These are phyloP conservation scores for Syncephalis fuscata DNA, from an alignment of 371 early-diverging fungal species.

Conservation along the genomic window DNA sequence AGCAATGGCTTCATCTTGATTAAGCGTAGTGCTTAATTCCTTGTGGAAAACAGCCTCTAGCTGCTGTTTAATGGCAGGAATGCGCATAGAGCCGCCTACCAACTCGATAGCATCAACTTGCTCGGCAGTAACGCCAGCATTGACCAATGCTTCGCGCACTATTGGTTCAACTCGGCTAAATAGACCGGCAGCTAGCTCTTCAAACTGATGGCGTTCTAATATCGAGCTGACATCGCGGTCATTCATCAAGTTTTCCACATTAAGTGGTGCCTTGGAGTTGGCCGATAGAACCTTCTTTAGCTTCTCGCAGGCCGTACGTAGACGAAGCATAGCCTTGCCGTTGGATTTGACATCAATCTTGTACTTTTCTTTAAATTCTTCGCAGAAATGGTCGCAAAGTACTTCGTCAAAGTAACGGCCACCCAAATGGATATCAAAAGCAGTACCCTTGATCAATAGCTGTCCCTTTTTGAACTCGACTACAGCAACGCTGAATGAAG, in stretches of 20 bases:
- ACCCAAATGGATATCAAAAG: slow-evolving; percentile 85
- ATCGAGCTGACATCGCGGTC: slow-evolving; percentile 79
- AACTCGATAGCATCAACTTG: slow-evolving; percentile 88
- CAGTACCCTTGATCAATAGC: slow-evolving; percentile 75
- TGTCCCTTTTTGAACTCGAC: slow-evolving; percentile 91
- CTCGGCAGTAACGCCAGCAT: slow-evolving; percentile 54
- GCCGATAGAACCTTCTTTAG: slow-evolving; percentile 93
- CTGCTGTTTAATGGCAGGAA: slow-evolving; percentile 82
- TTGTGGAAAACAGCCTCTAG: slow-evolving; percentile 69
- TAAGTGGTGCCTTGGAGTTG: slow-evolving; percentile 78
- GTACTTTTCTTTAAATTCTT: slow-evolving; percentile 84
- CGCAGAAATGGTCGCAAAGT: slow-evolving; percentile 62
- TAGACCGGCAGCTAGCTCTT: slow-evolving; percentile 59
- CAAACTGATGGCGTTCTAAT: slow-evolving; percentile 71
- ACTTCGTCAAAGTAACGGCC: slow-evolving; percentile 87
- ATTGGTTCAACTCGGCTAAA: slow-evolving; percentile 55
- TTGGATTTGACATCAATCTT: slow-evolving; percentile 80
- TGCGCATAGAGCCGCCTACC: slow-evolving; percentile 87
- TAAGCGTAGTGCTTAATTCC: slow-evolving; percentile 81
- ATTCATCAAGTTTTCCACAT: slow-evolving; percentile 89
- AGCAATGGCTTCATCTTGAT: slow-evolving; percentile 94
- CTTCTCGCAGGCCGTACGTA: slow-evolving; percentile 82
- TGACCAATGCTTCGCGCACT: slow-evolving; percentile 55
- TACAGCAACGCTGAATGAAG: slow-evolving; percentile 73
- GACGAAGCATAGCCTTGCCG: slow-evolving; percentile 82